These are phyloP conservation scores for Podila clonocystis DNA, from an alignment of 192 early-diverging fungal species.

Conservation along the genomic window DNA sequence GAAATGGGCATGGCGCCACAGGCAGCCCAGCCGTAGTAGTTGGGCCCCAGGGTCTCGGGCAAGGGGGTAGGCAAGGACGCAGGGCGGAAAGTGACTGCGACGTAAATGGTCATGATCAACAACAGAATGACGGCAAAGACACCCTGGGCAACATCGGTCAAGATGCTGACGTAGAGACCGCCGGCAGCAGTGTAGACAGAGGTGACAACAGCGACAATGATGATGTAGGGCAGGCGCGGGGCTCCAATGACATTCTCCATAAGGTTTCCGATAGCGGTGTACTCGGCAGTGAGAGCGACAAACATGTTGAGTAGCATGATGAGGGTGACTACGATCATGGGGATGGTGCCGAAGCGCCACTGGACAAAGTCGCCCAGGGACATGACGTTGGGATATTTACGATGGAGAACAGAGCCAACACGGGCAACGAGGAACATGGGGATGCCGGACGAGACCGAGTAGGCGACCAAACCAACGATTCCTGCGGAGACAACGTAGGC, in stretches of 20 bases:
- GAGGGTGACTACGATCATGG: slow-evolving; percentile 61
- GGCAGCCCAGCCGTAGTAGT: slow-evolving; percentile 70
- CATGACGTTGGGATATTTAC: slow-evolving; percentile 64
- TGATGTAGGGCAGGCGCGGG: slow-evolving; percentile 61
- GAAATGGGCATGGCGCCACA: slow-evolving; percentile 68
- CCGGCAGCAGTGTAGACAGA: slow-evolving; percentile 73
- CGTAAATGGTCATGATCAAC: slow-evolving; percentile 59
- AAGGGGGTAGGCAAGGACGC: slow-evolving; percentile 55
- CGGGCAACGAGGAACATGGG: slow-evolving; percentile 67
- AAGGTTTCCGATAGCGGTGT: slow-evolving; percentile 68
- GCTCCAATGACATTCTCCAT: slow-evolving; percentile 63
- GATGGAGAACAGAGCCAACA: slow-evolving; percentile 63
- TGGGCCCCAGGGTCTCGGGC: slow-evolving; percentile 60
- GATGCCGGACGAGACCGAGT: slow-evolving; percentile 65
- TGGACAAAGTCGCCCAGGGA: slow-evolving; percentile 71
- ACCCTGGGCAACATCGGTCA: slow-evolving; percentile 71
- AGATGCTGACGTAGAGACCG: slow-evolving; percentile 67
- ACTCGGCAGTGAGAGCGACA: slow-evolving; percentile 70
- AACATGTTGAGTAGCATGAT: slow-evolving; percentile 65
- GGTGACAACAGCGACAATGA: slow-evolving; percentile 68
- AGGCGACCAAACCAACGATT: slow-evolving; percentile 70
- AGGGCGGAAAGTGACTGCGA: slow-evolving; percentile 61
- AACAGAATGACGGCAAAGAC: slow-evolving; percentile 62
- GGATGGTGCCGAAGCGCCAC: slow-evolving; percentile 66
- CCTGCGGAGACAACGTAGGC: slow-evolving; percentile 68